These are phyloP conservation scores for Furcasterigmium furcatum DNA, from an alignment of 2,329 filamentous ascomycete species.

Conservation along the genomic window DNA sequence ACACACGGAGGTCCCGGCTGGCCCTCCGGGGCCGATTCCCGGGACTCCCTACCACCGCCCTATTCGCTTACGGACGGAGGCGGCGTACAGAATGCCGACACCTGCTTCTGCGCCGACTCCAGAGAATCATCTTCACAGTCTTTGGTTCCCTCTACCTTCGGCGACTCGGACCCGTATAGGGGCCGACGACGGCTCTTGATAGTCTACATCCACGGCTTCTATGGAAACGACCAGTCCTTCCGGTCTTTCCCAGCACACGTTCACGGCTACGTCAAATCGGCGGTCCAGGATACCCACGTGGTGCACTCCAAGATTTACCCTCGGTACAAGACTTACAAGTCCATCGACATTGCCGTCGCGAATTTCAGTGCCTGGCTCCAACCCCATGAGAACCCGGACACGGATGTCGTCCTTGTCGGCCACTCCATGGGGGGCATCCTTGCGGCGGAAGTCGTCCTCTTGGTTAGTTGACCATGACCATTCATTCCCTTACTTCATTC, in stretches of 20 bases:
- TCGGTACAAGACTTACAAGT: slow-evolving; percentile 71
- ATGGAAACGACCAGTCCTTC: slow-evolving; percentile 86
- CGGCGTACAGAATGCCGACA: neutral
- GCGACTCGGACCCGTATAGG: slow-evolving; percentile 18
- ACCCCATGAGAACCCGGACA: slow-evolving; percentile 69
- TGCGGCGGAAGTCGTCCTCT: slow-evolving; percentile 72
- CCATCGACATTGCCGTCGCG: slow-evolving; percentile 70
- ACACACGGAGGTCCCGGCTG: neutral
- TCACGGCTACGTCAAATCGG: slow-evolving; percentile 67
- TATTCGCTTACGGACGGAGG: slow-evolving; percentile 1
- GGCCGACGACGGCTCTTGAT: slow-evolving; percentile 62
- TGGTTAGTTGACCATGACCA: slow-evolving; percentile 33
- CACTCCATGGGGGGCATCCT: slow-evolving; percentile 90
- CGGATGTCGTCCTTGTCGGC: slow-evolving; percentile 79
- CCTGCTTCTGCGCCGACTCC: slow-evolving; percentile 32
- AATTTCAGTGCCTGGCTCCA: slow-evolving; percentile 81
- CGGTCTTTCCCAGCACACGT: slow-evolving; percentile 84
- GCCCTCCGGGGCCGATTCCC: neutral
- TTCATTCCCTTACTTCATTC: no score
- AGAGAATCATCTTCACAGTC: slow-evolving; percentile 43
- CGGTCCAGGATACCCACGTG: slow-evolving; percentile 69
- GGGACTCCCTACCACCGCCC: neutral
- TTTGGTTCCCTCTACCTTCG: slow-evolving; percentile 20
- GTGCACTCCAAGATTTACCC: slow-evolving; percentile 87
- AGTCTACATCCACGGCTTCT: slow-evolving; percentile 86